phyloP scores from a whole-genome alignment of 2,329 filamentous ascomycete genomes.

The Apiospora hydei region DNA sequence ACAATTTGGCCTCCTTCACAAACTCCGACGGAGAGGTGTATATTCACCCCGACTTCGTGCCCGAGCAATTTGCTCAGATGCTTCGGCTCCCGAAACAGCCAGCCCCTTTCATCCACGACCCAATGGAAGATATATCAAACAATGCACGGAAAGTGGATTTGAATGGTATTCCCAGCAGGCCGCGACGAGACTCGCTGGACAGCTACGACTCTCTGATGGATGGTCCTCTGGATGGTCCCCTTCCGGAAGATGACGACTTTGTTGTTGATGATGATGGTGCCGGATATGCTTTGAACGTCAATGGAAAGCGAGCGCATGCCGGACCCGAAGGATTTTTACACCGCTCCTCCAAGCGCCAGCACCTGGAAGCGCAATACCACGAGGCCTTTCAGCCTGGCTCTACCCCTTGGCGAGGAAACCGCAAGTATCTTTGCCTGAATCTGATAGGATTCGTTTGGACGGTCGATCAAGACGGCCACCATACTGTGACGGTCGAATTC shows the following conservation, averaged over 20 bases:
- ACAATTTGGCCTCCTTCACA: slow-evolving; percentile 90
- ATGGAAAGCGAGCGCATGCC: slow-evolving; percentile 58
- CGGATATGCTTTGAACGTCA: slow-evolving; percentile 73
- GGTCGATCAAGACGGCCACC: slow-evolving; percentile 89
- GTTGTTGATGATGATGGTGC: slow-evolving; percentile 95
- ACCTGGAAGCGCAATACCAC: slow-evolving; percentile 73
- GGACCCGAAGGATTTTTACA: slow-evolving; percentile 59
- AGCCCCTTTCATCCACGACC: slow-evolving; percentile 86
- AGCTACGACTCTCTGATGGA: slow-evolving; percentile 83
- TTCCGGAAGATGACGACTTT: slow-evolving; percentile 76
- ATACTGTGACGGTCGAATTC: slow-evolving; percentile 96
- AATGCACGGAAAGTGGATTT: slow-evolving; percentile 62
- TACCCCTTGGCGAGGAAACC: slow-evolving; percentile 93
- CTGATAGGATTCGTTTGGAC: slow-evolving; percentile 96
- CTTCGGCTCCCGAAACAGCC: slow-evolving; percentile 70
- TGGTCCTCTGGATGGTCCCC: slow-evolving; percentile 59
- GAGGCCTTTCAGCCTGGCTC: slow-evolving; percentile 91
- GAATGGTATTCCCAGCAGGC: slow-evolving; percentile 63
- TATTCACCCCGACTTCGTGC: slow-evolving; percentile 78
- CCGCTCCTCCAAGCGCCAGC: slow-evolving; percentile 57
- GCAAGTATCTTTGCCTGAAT: slow-evolving; percentile 93
- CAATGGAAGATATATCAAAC: slow-evolving; percentile 71
- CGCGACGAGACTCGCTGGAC: slow-evolving; percentile 71
- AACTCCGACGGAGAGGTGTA: slow-evolving; percentile 93
- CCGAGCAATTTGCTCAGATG: slow-evolving; percentile 62